Base-by-base conservation (phyloP, 2,329 filamentous ascomycete species). In the Penicillium occitanis region DNA sequence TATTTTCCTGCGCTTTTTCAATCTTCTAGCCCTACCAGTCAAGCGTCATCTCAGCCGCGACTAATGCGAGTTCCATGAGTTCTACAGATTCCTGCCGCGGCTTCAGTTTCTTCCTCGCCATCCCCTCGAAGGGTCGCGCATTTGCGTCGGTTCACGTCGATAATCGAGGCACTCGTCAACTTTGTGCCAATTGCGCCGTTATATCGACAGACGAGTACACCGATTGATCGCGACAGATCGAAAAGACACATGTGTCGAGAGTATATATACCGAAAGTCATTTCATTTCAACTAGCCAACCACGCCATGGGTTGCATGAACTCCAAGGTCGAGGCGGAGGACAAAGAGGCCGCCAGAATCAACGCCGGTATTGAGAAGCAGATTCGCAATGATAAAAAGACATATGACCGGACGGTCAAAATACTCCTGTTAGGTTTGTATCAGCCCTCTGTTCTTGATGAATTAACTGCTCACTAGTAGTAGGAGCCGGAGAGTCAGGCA, bases 401-500 rank as follows among this genome's bases (percentile, higher is more conserved):
- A 71, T 85, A 95, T 84, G 83, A 90, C 65, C 90, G 90, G 75
- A 93, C 97, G 76, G 92, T 98, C 74, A 99, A 98, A 85, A 88
- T 99, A 70, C 83, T 99, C 71, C 84, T 99, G 71, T 85, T 99
- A 70, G 94, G 94, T 97, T 85, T 70, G 87, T 37, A 7, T 50
- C 35, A 19, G 5, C 19, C 28, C 62, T 48, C 17, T 19, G 40
- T n/a, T 33, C 55, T 37, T 10, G 22, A 70, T 53, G 42, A 57
- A 33, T 25, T 10, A 5, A 57, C 58, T 10, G 13, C 57, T 37
- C 19, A 60, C 40, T 17, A 30, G 8, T 14, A 17, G 25, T 40
- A 97, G 93, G 94, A 78, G 94, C 94, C 73, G 94, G 94, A 76
- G 94, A 98, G 81, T 95, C 91, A 67, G 92, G 94, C 70, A 98